Evolutionary conservation across 192 early-diverging fungal species (phyloP), one percentile per base, ranked within the genome.

Genomic region (Coemansia sp.): DNA sequence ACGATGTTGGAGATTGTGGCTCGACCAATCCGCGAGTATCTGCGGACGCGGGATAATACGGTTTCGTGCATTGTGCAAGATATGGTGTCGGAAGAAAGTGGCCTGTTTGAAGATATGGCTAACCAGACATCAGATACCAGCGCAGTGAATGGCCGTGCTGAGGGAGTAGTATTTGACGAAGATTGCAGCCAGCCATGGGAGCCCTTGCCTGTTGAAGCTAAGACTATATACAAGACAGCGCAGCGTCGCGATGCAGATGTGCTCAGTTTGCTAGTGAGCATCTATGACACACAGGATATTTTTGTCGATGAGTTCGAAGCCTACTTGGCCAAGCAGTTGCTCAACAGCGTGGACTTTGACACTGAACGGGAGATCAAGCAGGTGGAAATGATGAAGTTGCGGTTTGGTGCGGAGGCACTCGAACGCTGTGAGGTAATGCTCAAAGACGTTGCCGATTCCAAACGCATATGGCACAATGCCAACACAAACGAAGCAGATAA

Each of bases 391-490:
- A 77, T 92, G 60, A 91, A 89, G 55, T 57, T 88, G 43, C 72
- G 86, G 40, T 88, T 92, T 37, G 86, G 87, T 13, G 85, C 81
- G 12, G 43, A 53, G 1, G 81, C 80, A 50, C 63, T 92, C 36
- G 79, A 84, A 21, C 63, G 76, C 19, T 87, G 87, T 50, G 88
- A 91, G 50, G 88, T 92, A 6, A 92, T 92, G 90, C 70, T 92
- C 5, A 88, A 86, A 52, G 90, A 92, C 48, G 62, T 90, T 23
- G 82, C 84, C 11, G 87, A 89, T 36, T 91, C 89, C 0, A 83
- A 84, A 36, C 77, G 90, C 18, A 69, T 86, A 10, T 78, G 83
- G 35, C 71, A 73, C 44, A 69, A 71, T 45, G 69, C 86, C n/a
- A 55, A 73, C 16, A 26, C 4, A 1, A 26, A 26, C 23, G 73